Evolutionary conservation across 1,284 basidiomycete genomes (phyloP).

Genomic region (Rhodotorula sp.): DNA sequence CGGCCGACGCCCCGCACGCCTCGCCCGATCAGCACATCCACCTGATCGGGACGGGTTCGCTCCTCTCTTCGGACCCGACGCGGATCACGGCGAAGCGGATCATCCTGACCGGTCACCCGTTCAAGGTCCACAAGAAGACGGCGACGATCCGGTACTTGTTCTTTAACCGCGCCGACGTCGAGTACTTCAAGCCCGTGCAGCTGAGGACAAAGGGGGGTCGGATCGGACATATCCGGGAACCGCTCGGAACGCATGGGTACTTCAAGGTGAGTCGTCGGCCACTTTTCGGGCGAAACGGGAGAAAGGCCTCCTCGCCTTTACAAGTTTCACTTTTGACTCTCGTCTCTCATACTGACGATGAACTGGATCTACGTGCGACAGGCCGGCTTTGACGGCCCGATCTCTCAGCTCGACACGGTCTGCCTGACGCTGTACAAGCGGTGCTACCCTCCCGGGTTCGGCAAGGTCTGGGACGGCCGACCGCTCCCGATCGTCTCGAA

Average conservation of each 20-base stretch:
- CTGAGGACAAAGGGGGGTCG: conserved; percentile 90
- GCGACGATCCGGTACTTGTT: conserved; percentile 99
- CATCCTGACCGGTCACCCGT: conserved; percentile 90
- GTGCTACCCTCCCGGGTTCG: conserved; percentile 50
- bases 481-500: conserved; percentile 25
- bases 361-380: neutral
- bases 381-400: conserved; percentile 80
- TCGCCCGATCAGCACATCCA: conserved; percentile 49
- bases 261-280: conserved; percentile 76
- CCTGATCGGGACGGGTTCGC: conserved; percentile 85
- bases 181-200: conserved; percentile 90
- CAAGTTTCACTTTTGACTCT: no score
- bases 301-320: no score
- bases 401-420: conserved; percentile 75
- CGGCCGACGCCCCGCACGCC: conserved; percentile 38
- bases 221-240: conserved; percentile 82
- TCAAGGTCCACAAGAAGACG: conserved; percentile 96
- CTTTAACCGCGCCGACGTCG: conserved; percentile 85
- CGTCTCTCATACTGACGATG: neutral
- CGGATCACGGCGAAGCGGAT: conserved; percentile 89
- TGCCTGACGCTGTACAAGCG: conserved; percentile 49
- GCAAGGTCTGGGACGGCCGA: conserved; percentile 27
- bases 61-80: conserved; percentile 84
- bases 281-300: no score
- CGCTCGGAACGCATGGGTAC: conserved; percentile 96